Conservation (phyloP, 2,329 filamentous ascomycete genomes). For the Didymosphaeria variabile region DNA sequence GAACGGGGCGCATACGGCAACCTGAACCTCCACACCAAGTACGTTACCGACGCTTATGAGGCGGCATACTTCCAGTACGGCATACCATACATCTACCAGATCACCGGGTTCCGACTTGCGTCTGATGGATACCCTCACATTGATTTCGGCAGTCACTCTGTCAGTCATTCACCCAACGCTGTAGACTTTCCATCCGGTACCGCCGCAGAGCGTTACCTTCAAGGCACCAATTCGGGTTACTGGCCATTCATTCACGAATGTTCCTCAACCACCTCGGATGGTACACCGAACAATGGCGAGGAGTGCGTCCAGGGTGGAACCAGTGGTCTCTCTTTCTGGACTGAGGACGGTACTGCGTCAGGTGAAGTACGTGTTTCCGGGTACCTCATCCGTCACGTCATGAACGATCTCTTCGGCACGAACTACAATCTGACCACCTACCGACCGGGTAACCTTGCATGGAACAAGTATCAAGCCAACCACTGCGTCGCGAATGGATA, state of each 20-base stretch:
- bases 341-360: constrained; percentile 10
- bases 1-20: constrained; percentile 15
- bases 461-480: constrained; percentile 17
- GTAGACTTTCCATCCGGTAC: constrained; percentile 17
- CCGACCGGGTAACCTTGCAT: constrained; percentile 16
- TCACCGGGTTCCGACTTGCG: constrained; percentile 12
- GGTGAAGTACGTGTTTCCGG: constrained; percentile 15
- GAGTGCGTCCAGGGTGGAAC: constrained; percentile 14
- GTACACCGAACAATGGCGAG: constrained; percentile 13
- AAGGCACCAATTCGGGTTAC: constrained; percentile 10
- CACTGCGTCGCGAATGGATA: constrained; percentile 16
- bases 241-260: constrained; percentile 13
- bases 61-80: constrained; percentile 19
- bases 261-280: background rate
- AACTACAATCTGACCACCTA: constrained; percentile 19
- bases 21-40: constrained; percentile 18
- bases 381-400: constrained; percentile 13
- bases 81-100: constrained; percentile 18
- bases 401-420: constrained; percentile 10
- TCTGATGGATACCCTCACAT: constrained; percentile 15
- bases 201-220: constrained; percentile 1
- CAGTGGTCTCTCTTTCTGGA: constrained; percentile 19
- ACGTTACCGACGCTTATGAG: constrained; percentile 17
- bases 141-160: constrained; percentile 17
- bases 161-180: constrained; percentile 18